Conservation (phyloP, 441 rosid genomes). For the Brassica hybrid region DNA sequence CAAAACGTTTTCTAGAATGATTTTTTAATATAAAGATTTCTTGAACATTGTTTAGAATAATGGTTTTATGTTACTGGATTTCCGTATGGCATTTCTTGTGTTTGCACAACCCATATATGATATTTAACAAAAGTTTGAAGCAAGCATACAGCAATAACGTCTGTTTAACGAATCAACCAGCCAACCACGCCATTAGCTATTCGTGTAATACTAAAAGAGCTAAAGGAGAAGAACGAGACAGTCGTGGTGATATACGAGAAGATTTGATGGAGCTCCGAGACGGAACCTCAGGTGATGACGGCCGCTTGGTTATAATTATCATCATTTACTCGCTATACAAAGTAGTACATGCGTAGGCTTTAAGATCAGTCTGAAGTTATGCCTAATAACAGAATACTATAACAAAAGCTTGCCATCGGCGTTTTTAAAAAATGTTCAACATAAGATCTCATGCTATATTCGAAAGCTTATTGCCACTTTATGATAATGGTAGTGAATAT, state of each 20-base stretch:
- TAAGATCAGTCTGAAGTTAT: background rate
- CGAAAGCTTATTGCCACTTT: conserved; percentile 2
- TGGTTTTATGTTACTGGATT: background rate
- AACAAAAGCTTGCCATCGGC: background rate
- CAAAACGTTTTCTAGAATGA: too few species aligned
- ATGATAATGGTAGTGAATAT: conserved; percentile 20
- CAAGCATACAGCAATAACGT: background rate
- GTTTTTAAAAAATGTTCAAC: background rate
- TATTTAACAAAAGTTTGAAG: background rate
- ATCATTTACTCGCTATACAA: background rate
- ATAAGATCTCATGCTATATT: background rate
- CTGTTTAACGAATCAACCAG: background rate
- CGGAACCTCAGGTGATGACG: background rate
- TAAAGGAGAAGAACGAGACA: background rate
- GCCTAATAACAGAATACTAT: background rate
- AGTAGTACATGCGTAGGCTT: background rate
- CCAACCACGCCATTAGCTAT: background rate
- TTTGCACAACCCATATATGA: background rate
- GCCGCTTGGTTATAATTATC: background rate
- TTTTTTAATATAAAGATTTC: too few species aligned
- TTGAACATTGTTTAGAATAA: background rate
- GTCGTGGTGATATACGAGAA: background rate
- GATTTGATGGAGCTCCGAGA: background rate
- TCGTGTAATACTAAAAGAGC: background rate
- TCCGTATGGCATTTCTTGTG: background rate